Conservation (phyloP, 225 moss, liverwort and hornwort genomes). For the Antitrichia curtipendula region DNA sequence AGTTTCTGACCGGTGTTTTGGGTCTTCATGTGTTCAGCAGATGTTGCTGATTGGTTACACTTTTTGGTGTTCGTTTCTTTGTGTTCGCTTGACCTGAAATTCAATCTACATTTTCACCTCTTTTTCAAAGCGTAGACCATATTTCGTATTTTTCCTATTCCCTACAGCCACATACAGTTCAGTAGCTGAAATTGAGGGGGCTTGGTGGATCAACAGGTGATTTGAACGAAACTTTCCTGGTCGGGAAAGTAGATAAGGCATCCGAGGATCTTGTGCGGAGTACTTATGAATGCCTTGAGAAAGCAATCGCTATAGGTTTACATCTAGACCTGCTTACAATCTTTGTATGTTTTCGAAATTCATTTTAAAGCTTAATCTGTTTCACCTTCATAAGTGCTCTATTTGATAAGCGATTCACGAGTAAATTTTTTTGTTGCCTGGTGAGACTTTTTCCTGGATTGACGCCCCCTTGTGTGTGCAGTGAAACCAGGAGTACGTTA, state of each 20-base stretch:
- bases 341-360: neutral
- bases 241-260: conserved; percentile 80
- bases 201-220: conserved; percentile 48
- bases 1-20: neutral
- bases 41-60: neutral
- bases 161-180: neutral
- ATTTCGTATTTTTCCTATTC: neutral
- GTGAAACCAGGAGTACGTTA: conserved; percentile 94
- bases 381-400: neutral
- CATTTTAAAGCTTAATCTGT: neutral
- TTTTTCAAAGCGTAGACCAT: neutral
- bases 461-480: conserved; percentile 8
- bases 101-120: neutral
- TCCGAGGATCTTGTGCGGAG: conserved; percentile 65
- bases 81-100: neutral
- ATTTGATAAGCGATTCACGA: neutral
- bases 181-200: neutral
- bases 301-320: conserved; percentile 79
- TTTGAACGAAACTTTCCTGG: conserved; percentile 90
- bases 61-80: neutral
- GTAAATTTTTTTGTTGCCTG: neutral
- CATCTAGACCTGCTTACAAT: neutral
- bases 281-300: conserved; percentile 88
- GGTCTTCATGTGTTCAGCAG: neutral
- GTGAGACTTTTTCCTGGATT: neutral